Base-by-base conservation (phyloP, 176 grass and related monocot species). In the Otatea glauca region DNA sequence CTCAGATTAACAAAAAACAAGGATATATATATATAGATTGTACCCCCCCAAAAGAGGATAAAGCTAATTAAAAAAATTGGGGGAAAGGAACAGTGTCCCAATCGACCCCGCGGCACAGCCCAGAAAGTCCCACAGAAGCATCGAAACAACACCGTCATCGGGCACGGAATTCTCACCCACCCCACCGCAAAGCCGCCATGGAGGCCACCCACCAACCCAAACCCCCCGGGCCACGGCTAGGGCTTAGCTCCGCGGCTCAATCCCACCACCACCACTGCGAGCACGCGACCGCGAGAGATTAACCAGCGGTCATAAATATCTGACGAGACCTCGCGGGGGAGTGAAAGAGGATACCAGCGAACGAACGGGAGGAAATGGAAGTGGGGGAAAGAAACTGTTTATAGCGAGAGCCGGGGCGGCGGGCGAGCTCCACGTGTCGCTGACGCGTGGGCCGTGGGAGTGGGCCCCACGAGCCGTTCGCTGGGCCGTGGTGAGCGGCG, bases 81-180 rank as follows among this genome's bases (percentile, higher is more conserved):
- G 78, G 78, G 5, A 71, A 72, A 77, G 4, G 8, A 77, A 82
- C 71, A 86, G 83, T 14, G 2, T 24, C 14, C 53, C 65, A 41
- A 58, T 77, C 7, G 77, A 42, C 64, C 76, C 72, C 35, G 20
- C 79, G 43, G 13, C 41, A 70, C 6, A 10, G 13, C 51, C 16
- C 44, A 16, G 41, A 0, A 70, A 70, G 47, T 27, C 23, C 15
- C 64, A 76, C 35, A 56, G 20, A 45, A 81, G 47, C 55, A 38
- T 39, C 10, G 18, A 50, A 64, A 34, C 37, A 38, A 21, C 72
- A 76, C 21, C 73, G 67, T 21, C 16, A 67, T 14, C 53, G 64
- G 23, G 1, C 18, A 21, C 78, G 44, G 66, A 86, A 86, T 73
- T 86, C 83, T 86, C 78, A 90, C 83, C 83, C 9, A 24, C 62